Evolutionary conservation across 768 basidiomycete genomes (phyloP).

Genomic region (Lentinula lateritia): DNA sequence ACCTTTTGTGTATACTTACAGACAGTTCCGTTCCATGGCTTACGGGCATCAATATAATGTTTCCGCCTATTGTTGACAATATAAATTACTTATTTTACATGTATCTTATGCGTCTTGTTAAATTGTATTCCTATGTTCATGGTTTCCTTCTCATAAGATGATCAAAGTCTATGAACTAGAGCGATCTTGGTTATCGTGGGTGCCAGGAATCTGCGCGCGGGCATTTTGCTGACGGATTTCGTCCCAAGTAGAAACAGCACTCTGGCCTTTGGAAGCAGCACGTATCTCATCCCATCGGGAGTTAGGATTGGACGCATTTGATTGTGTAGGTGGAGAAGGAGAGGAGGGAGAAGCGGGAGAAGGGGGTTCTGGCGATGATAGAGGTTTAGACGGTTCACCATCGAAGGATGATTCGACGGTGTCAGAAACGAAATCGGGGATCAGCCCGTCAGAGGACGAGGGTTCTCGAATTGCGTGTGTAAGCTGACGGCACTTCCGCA

Average conservation of each 20-base stretch:
- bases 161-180: background rate
- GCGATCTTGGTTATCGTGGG: background rate
- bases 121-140: background rate
- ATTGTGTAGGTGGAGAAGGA: background rate
- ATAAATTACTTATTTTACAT: background rate
- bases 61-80: too few species aligned
- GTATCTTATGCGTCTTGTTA: background rate
- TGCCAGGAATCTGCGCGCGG: conserved; percentile 17
- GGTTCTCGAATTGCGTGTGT: background rate
- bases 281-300: conserved; percentile 69
- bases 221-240: conserved; percentile 55
- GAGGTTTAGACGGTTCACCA: background rate
- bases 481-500: background rate
- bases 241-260: conserved; percentile 60
- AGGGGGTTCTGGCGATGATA: background rate
- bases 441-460: background rate
- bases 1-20: background rate
- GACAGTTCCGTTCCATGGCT: background rate
- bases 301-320: conserved; percentile 2
- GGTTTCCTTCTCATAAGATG: too few species aligned
- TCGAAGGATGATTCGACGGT: background rate
- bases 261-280: conserved; percentile 37
- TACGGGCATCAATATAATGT: too few species aligned
- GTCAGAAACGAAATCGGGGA: background rate
- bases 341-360: background rate